These are phyloP conservation scores for Discostella pseudostelligera DNA, from an alignment of 108 stramenopile genomes.

Conservation along the genomic window DNA sequence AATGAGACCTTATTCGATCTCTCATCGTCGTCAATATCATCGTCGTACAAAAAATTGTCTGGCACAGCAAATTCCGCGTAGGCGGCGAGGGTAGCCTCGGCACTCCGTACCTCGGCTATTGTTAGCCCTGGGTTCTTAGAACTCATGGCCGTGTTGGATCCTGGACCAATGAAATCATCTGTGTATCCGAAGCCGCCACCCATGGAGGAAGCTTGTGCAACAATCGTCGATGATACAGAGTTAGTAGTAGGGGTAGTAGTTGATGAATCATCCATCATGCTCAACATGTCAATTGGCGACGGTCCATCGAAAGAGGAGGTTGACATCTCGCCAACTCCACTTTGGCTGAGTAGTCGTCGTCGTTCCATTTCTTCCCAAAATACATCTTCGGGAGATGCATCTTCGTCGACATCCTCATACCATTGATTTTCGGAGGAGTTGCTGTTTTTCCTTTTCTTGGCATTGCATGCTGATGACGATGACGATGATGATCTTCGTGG, in stretches of 20 bases:
- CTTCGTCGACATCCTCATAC: constrained; percentile 64
- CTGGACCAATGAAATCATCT: constrained; percentile 14
- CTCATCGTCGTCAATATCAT: constrained; percentile 40
- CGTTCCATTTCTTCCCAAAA: constrained; percentile 88
- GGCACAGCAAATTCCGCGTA: constrained; percentile 55
- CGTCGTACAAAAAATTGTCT: constrained; percentile 78
- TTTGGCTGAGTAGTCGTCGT: constrained; percentile 55
- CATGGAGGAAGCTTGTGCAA: constrained; percentile 2
- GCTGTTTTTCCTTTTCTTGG: constrained; percentile 47
- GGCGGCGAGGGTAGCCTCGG: constrained; percentile 60
- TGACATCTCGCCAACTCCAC: constrained; percentile 16
- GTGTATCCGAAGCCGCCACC: neutral
- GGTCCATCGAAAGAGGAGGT: constrained; percentile 5
- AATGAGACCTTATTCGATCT: constrained; percentile 7
- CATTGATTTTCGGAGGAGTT: constrained; percentile 55
- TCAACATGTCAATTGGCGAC: constrained; percentile 24
- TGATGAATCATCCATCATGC: constrained; percentile 17
- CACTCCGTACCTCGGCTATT: constrained; percentile 40
- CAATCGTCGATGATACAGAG: constrained; percentile 14
- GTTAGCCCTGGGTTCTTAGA: constrained; percentile 28
- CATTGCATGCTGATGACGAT: neutral
- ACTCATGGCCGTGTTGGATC: constrained; percentile 10
- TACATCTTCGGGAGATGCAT: constrained; percentile 72
- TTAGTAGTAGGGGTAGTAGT: neutral
- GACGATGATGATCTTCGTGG: neutral